Conservation (phyloP, 75 land plant genomes). For the Chamaecyparis obtusa region DNA sequence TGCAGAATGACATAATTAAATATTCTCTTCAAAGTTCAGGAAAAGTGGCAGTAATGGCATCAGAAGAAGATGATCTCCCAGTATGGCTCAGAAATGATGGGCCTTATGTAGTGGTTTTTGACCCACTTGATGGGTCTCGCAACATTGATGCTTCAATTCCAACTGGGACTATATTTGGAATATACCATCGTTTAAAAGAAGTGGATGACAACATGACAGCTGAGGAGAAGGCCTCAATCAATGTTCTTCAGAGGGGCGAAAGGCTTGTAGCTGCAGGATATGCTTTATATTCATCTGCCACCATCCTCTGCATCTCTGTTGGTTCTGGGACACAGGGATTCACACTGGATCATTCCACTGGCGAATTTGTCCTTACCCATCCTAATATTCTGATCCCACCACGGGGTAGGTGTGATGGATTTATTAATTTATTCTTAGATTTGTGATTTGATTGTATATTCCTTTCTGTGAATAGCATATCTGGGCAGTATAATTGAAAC, state of each 20-base stretch:
- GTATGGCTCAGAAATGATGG: constrained; percentile 70
- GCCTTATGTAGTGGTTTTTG: constrained; percentile 83
- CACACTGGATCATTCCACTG: constrained; percentile 83
- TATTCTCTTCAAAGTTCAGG: constrained; percentile 62
- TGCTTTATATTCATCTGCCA: constrained; percentile 94
- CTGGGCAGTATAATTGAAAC: background rate
- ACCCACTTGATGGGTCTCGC: constrained; percentile 97
- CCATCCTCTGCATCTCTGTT: constrained; percentile 78
- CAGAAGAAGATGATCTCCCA: constrained; percentile 90
- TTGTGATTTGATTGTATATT: background rate
- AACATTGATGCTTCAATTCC: constrained; percentile 98
- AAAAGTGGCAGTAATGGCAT: constrained; percentile 90
- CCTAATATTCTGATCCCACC: constrained; percentile 68
- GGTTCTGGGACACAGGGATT: constrained; percentile 89
- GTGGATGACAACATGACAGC: constrained; percentile 55
- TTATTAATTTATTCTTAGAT: background rate
- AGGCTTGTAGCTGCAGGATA: constrained; percentile 83
- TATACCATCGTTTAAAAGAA: constrained; percentile 71
- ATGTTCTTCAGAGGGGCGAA: constrained; percentile 86
- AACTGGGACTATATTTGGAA: constrained; percentile 94
- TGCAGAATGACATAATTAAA: constrained; percentile 87
- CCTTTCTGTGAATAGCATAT: background rate
- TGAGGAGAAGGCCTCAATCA: constrained; percentile 78
- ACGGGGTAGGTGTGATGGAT: constrained; percentile 51
- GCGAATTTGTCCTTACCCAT: constrained; percentile 91